Percentiles rank a stretch among this genome's conserved stretches.
These are phyloP conservation scores for Coccomyxa subellipsoidea DNA, from an alignment of 163 green algal genomes.

Conservation along the genomic window DNA sequence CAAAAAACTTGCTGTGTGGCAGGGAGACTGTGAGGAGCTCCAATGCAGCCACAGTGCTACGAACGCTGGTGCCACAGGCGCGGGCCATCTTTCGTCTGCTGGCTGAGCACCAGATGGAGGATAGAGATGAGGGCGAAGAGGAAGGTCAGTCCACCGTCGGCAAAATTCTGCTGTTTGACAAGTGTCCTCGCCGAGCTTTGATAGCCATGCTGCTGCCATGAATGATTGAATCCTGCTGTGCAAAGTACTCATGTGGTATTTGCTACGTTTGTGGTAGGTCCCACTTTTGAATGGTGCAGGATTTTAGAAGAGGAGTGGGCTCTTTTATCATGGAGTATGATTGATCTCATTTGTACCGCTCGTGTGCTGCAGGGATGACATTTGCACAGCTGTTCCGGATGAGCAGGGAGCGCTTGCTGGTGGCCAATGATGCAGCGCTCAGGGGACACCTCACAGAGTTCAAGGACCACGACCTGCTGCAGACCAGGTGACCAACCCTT, in stretches of 20 bases:
- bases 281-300: too few species aligned
- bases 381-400: constrained; percentile 74
- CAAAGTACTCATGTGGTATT: too few species aligned
- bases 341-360: neutral
- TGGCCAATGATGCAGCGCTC: constrained; percentile 75
- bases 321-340: too few species aligned
- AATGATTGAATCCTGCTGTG: too few species aligned
- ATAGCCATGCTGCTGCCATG: too few species aligned
- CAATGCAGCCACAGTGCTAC: constrained; percentile 72
- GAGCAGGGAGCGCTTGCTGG: constrained; percentile 83
- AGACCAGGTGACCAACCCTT: constrained; percentile 34
- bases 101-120: constrained; percentile 68
- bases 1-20: neutral
- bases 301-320: too few species aligned
- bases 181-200: too few species aligned
- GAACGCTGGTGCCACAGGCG: constrained; percentile 69
- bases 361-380: constrained; percentile 50
- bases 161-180: too few species aligned
- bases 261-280: too few species aligned
- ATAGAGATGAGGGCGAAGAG: constrained; percentile 13
- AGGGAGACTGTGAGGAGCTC: constrained; percentile 32
- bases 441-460: constrained; percentile 85
- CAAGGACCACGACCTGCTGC: constrained; percentile 81
- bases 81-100: constrained; percentile 79
- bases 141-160: neutral